phyloP scores from a whole-genome alignment of 1,139 yeast genomes.

The Protomyces pachydermus region DNA sequence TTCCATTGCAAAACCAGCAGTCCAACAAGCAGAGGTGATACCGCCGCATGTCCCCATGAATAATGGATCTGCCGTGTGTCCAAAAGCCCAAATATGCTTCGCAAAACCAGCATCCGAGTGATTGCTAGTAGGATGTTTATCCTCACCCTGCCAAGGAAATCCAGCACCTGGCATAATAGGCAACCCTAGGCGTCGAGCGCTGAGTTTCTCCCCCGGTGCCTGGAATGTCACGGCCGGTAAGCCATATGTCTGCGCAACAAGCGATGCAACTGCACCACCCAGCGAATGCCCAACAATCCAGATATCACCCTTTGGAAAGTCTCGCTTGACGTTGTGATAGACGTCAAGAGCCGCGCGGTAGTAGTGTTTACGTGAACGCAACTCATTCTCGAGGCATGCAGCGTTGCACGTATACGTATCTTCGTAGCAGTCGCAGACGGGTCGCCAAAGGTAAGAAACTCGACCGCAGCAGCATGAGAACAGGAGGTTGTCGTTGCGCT shows the following conservation, averaged over 20 bases:
- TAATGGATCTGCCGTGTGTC: conserved; percentile 96
- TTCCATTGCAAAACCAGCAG: conserved; percentile 97
- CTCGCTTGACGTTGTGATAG: conserved; percentile 60
- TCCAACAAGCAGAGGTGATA: conserved; percentile 80
- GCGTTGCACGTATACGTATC: conserved; percentile 85
- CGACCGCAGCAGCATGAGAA: conserved; percentile 97
- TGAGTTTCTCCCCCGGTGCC: conserved; percentile 73
- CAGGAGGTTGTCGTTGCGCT: conserved; percentile 75
- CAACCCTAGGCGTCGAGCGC: conserved; percentile 51
- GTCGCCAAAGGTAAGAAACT: conserved; percentile 80
- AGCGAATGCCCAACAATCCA: conserved; percentile 96
- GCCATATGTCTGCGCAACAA: conserved; percentile 85
- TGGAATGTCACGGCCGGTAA: conserved; percentile 61
- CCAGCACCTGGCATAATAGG: conserved; percentile 45
- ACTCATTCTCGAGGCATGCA: conserved; percentile 73
- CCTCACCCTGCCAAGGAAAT: background rate
- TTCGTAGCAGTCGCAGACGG: conserved; percentile 91
- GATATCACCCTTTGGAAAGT: conserved; percentile 65
- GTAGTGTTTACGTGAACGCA: conserved; percentile 69
- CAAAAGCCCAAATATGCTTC: conserved; percentile 72
- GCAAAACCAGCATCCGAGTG: conserved; percentile 67
- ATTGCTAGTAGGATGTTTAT: background rate
- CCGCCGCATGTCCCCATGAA: conserved; percentile 97
- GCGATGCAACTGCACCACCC: conserved; percentile 80
- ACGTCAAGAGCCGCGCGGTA: conserved; percentile 76